Conservation (phyloP, 345 rosid species). For the Psidium friedrichsthalianum region DNA sequence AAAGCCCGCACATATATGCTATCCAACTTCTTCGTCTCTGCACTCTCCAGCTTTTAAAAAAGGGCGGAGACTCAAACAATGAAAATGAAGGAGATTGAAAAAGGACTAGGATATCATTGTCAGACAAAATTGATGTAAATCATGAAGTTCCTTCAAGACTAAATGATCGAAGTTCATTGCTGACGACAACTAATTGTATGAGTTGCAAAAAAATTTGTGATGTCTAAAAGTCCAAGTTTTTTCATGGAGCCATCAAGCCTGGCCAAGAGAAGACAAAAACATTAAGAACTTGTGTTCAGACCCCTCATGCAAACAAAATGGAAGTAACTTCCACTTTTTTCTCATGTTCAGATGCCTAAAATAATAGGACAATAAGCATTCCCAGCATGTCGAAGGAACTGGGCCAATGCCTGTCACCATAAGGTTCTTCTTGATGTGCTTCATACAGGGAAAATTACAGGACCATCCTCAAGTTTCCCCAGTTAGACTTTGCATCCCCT, state of each 20-base stretch:
- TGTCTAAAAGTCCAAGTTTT: neutral
- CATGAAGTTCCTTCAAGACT: neutral
- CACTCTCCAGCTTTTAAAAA: slow-evolving; percentile 42
- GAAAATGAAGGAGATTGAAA: neutral
- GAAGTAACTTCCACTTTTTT: neutral
- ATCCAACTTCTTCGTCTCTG: slow-evolving; percentile 47
- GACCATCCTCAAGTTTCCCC: neutral
- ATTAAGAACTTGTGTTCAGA: neutral
- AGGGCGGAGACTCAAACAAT: neutral
- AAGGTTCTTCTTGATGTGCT: neutral
- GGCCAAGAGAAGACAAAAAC: neutral
- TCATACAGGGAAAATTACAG: neutral
- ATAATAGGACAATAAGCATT: neutral
- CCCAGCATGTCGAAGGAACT: neutral
- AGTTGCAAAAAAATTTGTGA: neutral
- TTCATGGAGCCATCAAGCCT: neutral
- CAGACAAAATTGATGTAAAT: neutral
- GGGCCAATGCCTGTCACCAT: neutral
- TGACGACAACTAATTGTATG: neutral
- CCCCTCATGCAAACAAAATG: neutral
- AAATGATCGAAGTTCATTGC: neutral
- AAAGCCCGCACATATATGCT: slow-evolving; percentile 21
- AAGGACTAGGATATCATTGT: neutral
- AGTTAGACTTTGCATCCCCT: neutral
- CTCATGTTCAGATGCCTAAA: neutral